phyloP scores from a whole-genome alignment of 192 early-diverging fungal species.

The Chytriomyces sp. region DNA sequence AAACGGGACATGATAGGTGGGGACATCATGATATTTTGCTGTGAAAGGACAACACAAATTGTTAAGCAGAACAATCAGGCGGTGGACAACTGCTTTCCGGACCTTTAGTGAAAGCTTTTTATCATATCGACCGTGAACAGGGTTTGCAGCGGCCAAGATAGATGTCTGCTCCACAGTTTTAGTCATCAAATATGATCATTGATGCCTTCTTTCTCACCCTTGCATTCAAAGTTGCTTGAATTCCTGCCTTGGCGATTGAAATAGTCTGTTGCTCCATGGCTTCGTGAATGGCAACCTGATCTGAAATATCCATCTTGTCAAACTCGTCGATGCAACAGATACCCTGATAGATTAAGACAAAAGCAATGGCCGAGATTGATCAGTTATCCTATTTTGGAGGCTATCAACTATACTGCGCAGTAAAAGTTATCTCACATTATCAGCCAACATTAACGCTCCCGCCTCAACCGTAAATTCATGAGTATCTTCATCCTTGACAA shows the following conservation, averaged over 20 bases:
- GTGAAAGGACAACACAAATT: neutral
- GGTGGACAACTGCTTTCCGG: neutral
- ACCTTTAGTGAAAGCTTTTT: conserved; percentile 89
- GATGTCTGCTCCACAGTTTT: conserved; percentile 56
- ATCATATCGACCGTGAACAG: conserved; percentile 94
- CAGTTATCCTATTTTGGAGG: conserved; percentile 9
- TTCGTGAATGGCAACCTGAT: conserved; percentile 99
- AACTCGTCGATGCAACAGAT: conserved; percentile 99
- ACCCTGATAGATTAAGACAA: conserved; percentile 58
- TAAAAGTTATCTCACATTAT: conserved; percentile 67
- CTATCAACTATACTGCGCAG: neutral
- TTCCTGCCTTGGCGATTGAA: conserved; percentile 35
- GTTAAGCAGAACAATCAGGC: neutral
- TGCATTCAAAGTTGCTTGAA: conserved; percentile 35
- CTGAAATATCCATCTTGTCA: conserved; percentile 96
- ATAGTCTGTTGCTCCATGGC: conserved; percentile 99
- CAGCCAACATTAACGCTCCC: conserved; percentile 96
- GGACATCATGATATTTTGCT: conserved; percentile 97
- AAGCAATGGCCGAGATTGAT: conserved; percentile 1
- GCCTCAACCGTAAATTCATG: conserved; percentile 98
- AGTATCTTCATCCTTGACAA: conserved; percentile 96
- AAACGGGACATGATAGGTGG: conserved; percentile 99
- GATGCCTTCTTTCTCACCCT: neutral
- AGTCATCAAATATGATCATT: neutral
- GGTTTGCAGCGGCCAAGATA: conserved; percentile 96